Conservation (phyloP, 78 protist genomes). For the Dictyostelium citrinum region DNA sequence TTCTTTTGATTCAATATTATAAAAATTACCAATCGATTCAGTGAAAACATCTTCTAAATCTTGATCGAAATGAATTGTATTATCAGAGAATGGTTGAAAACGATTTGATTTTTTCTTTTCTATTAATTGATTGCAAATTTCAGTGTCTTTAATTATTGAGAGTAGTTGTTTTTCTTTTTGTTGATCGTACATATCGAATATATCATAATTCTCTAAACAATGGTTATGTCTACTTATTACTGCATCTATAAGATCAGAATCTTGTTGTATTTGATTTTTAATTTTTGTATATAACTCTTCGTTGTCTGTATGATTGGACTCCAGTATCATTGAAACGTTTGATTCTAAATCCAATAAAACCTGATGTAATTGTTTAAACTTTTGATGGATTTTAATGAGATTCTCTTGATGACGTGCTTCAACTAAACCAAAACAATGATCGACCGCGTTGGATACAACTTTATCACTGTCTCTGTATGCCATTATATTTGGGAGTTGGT, state of each 20-base stretch:
- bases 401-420: not conserved
- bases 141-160: not conserved
- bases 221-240: not conserved
- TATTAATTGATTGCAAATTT: not conserved
- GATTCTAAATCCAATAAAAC: not conserved
- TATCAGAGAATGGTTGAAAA: not conserved
- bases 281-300: conserved; percentile 1
- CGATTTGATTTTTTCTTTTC: not conserved
- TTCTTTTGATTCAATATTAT: not conserved
- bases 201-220: not conserved
- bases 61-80: not conserved
- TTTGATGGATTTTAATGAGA: not conserved
- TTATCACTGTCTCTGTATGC: conserved; percentile 2
- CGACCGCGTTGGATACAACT: not conserved
- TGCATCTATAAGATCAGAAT: not conserved
- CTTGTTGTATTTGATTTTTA: not conserved
- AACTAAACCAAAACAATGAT: not conserved
- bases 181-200: not conserved
- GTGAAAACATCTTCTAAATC: not conserved
- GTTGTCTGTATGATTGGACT: not conserved
- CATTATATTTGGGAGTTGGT: not conserved
- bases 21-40: not conserved
- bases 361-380: not conserved
- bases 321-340: not conserved
- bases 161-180: not conserved